Conservation (phyloP, 2,329 filamentous ascomycete genomes). For the Biscogniauxia sp. region DNA sequence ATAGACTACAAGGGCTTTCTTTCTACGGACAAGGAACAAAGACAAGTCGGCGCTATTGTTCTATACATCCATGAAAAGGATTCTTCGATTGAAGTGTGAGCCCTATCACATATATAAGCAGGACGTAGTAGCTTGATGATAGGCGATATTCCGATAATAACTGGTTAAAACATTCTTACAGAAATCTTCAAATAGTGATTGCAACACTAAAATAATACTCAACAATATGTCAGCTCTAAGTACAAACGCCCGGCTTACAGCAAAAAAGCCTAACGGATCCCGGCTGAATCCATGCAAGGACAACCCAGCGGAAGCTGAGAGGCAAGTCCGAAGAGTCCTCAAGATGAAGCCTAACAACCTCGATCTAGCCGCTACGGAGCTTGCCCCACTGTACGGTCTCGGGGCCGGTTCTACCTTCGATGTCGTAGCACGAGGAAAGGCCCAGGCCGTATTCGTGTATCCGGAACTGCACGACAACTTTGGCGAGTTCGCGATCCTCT, state of each 20-base stretch:
- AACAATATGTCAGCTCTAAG: background rate
- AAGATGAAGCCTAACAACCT: conserved; percentile 16
- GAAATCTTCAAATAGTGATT: background rate
- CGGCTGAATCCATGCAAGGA: conserved; percentile 12
- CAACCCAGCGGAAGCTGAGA: conserved; percentile 14
- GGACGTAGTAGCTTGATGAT: background rate
- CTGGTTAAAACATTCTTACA: background rate
- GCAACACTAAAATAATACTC: background rate
- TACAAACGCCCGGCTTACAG: background rate
- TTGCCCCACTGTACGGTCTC: conserved; percentile 25
- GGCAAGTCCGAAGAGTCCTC: conserved; percentile 15
- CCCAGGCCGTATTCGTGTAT: conserved; percentile 21
- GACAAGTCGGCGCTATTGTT: background rate
- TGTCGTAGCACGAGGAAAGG: conserved; percentile 14
- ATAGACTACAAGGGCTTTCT: background rate
- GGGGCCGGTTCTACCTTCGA: conserved; percentile 9
- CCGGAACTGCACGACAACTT: conserved; percentile 13
- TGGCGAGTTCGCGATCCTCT: conserved; percentile 16
- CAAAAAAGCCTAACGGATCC: background rate
- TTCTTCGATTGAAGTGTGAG: background rate
- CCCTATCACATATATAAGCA: background rate
- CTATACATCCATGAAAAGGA: background rate
- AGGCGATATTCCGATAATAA: background rate
- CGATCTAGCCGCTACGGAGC: conserved; percentile 15
- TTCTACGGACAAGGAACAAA: background rate